Evolutionary conservation across 2,329 filamentous ascomycete species (phyloP), one percentile per base, ranked within the genome.

Genomic region (Fusarium virguliforme): DNA sequence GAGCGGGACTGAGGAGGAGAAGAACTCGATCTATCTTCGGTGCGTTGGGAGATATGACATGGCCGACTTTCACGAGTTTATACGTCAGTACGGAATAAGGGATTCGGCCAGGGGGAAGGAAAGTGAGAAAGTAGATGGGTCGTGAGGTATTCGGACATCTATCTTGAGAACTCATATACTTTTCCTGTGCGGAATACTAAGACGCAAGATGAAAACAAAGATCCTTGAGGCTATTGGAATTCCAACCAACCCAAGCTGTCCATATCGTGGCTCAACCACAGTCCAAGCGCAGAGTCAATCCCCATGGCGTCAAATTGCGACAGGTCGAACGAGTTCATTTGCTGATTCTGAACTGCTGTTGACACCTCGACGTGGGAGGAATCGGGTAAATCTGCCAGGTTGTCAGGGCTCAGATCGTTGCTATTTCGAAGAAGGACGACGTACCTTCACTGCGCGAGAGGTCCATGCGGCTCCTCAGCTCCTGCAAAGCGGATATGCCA

Each of bases 51-150:
- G 6, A 1, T 72, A 72, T 3, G 62, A 72, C 8, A 72, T 35
- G 10, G 7, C 51, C 6, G 30, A 54, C 0, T 72, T 72, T 35
- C 34, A 72, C 7, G 41, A 57, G 2, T 70, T 70, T 48, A 41
- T 70, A 3, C 56, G 30, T 26, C 24, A 15, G 6, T 54, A 46
- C 8, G 46, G 48, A 8, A 8, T 30, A 4, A 26, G n/a, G 2
- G 18, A 37, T 1, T 15, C 43, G 8, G n/a, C 13, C 18, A 18
- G 18, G 18, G 18, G 18, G 18, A 18, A 18, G 18, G 18, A 18
- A 18, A 18, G 18, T 18, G 18, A 18, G 18, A 18, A 18, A 18
- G 18, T 18, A 18, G 18, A 18, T 18, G 18, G 18, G 18, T 18
- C 18, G 18, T 18, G 18, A 18, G 18, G 18, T 18, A 18, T 18